These are phyloP conservation scores for Cercophora scortea DNA, from an alignment of 495 filamentous ascomycete species.

Conservation along the genomic window DNA sequence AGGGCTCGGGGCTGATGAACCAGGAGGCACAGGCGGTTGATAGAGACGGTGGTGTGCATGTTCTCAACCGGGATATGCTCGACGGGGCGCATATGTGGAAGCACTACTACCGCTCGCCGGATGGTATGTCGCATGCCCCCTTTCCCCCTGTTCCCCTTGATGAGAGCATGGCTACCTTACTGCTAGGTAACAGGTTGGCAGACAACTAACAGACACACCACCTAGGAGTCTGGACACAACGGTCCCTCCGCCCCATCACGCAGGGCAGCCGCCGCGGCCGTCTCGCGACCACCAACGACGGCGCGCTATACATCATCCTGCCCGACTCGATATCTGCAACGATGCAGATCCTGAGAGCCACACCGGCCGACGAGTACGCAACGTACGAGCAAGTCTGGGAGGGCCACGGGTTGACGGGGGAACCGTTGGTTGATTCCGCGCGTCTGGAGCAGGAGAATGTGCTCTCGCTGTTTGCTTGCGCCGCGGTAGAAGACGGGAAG, in stretches of 20 bases:
- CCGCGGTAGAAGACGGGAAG: slow-evolving; percentile 2
- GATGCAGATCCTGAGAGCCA: slow-evolving; percentile 25
- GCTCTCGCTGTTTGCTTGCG: slow-evolving; percentile 28
- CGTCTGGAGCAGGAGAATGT: slow-evolving; percentile 26
- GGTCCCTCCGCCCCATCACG: slow-evolving; percentile 16
- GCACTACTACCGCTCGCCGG: slow-evolving; percentile 35
- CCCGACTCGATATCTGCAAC: slow-evolving; percentile 17
- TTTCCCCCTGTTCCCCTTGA: background rate
- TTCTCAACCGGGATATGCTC: slow-evolving; percentile 34
- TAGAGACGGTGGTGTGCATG: slow-evolving; percentile 34
- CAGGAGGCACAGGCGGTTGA: slow-evolving; percentile 44
- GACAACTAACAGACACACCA: background rate
- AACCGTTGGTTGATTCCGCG: slow-evolving; percentile 31
- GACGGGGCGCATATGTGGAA: slow-evolving; percentile 31
- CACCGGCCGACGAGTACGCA: slow-evolving; percentile 15
- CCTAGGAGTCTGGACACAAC: slow-evolving; percentile 23
- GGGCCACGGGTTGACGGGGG: slow-evolving; percentile 21
- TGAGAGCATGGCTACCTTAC: background rate
- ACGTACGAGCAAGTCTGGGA: slow-evolving; percentile 27
- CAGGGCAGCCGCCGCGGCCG: slow-evolving; percentile 26
- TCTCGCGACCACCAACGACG: slow-evolving; percentile 24
- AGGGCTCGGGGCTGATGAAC: slow-evolving; percentile 34
- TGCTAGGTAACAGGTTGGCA: background rate
- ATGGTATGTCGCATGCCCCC: slow-evolving; percentile 15
- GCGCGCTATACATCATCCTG: slow-evolving; percentile 29